A percentile compares a stretch with the other conserved stretches of the same genome.
These are phyloP conservation scores for Striga asiatica DNA, from an alignment of 257 asterid species.

Conservation along the genomic window DNA sequence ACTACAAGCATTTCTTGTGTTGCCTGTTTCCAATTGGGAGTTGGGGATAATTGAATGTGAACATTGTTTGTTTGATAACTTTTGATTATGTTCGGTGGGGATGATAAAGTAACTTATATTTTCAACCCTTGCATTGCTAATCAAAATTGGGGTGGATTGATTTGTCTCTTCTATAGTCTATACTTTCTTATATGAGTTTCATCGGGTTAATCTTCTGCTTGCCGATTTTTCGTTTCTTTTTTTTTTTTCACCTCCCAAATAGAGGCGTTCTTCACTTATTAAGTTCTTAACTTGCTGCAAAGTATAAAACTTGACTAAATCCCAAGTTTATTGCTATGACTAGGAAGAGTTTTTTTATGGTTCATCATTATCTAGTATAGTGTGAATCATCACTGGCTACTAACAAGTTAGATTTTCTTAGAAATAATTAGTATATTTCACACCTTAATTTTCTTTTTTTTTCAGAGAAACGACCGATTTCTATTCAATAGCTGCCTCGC, in stretches of 20 bases:
- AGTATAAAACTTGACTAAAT: not conserved
- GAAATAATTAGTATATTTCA: not conserved
- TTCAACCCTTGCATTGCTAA: not conserved
- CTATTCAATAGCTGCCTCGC: slow-evolving; percentile 76
- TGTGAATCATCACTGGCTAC: not conserved
- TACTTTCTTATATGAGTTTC: not conserved
- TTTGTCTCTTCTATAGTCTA: not conserved
- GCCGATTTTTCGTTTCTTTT: not conserved
- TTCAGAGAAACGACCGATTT: slow-evolving; percentile 69
- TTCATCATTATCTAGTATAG: not conserved
- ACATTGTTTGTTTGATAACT: not conserved
- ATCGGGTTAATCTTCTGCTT: not conserved
- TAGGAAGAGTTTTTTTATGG: not conserved
- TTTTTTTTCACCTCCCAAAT: not conserved
- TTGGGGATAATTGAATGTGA: not conserved
- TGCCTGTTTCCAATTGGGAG: no score
- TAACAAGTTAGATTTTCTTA: not conserved
- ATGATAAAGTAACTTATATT: not conserved
- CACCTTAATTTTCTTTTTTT: not conserved
- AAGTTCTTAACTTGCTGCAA: not conserved
- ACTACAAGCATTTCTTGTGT: not conserved
- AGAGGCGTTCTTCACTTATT: not conserved
- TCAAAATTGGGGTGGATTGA: not conserved
- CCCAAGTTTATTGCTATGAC: not conserved
- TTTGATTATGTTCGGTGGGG: not conserved